Percentiles rank a stretch among this genome's conserved stretches.
Conservation (phyloP, 495 filamentous ascomycete species). For the Hypoxylon intermedium region DNA sequence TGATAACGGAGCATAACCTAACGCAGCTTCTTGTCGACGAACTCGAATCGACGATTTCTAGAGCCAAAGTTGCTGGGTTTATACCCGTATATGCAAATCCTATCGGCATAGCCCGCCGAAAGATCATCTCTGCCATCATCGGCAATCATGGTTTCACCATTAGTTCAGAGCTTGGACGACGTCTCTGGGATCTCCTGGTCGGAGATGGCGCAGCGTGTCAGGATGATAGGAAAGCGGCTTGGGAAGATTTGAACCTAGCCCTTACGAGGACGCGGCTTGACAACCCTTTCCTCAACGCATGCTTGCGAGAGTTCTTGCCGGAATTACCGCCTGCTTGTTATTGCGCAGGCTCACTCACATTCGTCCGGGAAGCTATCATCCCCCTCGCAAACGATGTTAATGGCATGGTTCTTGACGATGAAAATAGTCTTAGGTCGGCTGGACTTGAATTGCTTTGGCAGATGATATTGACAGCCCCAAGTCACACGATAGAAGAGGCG, state of each 20-base stretch:
- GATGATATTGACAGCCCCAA: conserved; percentile 74
- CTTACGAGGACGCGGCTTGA: conserved; percentile 51
- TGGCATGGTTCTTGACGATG: conserved; percentile 53
- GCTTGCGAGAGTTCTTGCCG: conserved; percentile 71
- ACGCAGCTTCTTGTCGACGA: conserved; percentile 57
- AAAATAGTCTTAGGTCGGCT: conserved; percentile 49
- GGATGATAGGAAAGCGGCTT: conserved; percentile 65
- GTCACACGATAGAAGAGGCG: conserved; percentile 70
- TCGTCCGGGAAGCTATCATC: conserved; percentile 61
- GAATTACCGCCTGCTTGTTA: conserved; percentile 67
- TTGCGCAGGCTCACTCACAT: conserved; percentile 69
- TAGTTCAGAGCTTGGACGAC: conserved; percentile 63
- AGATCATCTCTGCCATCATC: conserved; percentile 65
- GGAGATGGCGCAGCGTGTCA: conserved; percentile 62
- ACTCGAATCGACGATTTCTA: conserved; percentile 51
- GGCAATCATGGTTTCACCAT: conserved; percentile 65
- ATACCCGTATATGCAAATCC: conserved; percentile 48
- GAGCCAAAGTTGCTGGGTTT: conserved; percentile 45
- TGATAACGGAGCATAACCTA: conserved; percentile 54
- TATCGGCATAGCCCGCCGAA: conserved; percentile 60
- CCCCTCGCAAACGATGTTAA: conserved; percentile 48
- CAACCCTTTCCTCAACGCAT: conserved; percentile 71
- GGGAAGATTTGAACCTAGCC: conserved; percentile 68
- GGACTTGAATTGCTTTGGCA: conserved; percentile 84
- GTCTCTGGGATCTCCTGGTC: conserved; percentile 73